phyloP scores from a whole-genome alignment of 2,329 filamentous ascomycete species.

The Biscogniauxia marginata region DNA sequence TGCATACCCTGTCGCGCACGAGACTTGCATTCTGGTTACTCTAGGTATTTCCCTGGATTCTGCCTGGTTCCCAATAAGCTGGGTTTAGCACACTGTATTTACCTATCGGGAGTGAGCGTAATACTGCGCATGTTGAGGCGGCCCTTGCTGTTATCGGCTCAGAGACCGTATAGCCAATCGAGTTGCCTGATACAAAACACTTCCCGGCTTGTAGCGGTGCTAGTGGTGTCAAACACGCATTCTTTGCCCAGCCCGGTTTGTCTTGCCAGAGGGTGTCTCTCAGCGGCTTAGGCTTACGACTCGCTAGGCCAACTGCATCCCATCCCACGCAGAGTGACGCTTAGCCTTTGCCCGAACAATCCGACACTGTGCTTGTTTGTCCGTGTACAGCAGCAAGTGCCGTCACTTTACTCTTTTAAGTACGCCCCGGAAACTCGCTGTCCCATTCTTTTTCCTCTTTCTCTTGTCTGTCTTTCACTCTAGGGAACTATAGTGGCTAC shows the following conservation, averaged over 20 bases:
- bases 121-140: slow-evolving; percentile 21
- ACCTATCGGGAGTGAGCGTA: slow-evolving; percentile 11
- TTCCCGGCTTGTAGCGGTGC: slow-evolving; percentile 11
- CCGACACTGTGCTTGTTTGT: slow-evolving; percentile 16
- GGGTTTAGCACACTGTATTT: slow-evolving; percentile 32
- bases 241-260: slow-evolving; percentile 12
- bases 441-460: slow-evolving; percentile 18
- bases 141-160: slow-evolving; percentile 20
- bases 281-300: slow-evolving; percentile 23
- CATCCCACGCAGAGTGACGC: slow-evolving; percentile 21
- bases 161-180: slow-evolving; percentile 14
- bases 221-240: slow-evolving; percentile 13
- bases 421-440: slow-evolving; percentile 18
- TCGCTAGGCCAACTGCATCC: slow-evolving; percentile 21
- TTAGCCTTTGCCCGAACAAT: slow-evolving; percentile 17
- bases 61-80: slow-evolving; percentile 23
- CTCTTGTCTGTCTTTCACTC: slow-evolving; percentile 18
- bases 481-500: slow-evolving; percentile 13
- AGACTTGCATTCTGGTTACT: slow-evolving; percentile 19
- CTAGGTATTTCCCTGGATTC: slow-evolving; percentile 9
- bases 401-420: slow-evolving; percentile 8
- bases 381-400: slow-evolving; percentile 5
- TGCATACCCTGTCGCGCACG: slow-evolving; percentile 23
- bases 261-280: slow-evolving; percentile 9
- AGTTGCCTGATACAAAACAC: slow-evolving; percentile 7